Evolutionary conservation across 2,329 filamentous ascomycete genomes (phyloP).

Genomic region (Ophiocordyceps sinensis): DNA sequence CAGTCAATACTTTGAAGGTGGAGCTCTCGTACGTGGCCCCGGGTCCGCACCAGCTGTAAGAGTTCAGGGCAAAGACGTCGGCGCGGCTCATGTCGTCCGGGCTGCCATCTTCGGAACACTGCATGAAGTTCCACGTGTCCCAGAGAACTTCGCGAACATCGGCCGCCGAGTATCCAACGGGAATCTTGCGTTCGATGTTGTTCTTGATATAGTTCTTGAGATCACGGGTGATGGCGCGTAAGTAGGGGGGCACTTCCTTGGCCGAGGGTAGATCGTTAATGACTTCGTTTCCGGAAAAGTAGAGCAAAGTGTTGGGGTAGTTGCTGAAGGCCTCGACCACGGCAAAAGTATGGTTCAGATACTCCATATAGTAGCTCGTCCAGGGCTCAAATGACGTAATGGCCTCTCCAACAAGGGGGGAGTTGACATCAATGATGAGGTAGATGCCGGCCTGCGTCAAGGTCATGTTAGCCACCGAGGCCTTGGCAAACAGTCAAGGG

Average conservation of each 20-base stretch:
- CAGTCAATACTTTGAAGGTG: conserved; percentile 47
- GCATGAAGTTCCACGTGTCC: conserved; percentile 64
- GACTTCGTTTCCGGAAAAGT: conserved; percentile 70
- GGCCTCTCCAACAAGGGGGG: conserved; percentile 43
- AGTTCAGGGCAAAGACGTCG: conserved; percentile 66
- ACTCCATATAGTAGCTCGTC: conserved; percentile 43
- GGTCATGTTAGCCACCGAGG: neutral
- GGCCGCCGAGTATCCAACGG: conserved; percentile 68
- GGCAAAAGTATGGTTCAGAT: conserved; percentile 52
- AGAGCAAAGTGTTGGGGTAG: conserved; percentile 54
- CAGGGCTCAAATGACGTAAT: conserved; percentile 40
- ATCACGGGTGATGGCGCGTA: conserved; percentile 62
- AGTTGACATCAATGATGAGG: conserved; percentile 56
- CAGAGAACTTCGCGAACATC: conserved; percentile 60
- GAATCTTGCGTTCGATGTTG: conserved; percentile 51
- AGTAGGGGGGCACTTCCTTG: conserved; percentile 50
- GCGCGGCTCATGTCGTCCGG: conserved; percentile 45
- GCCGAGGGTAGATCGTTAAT: conserved; percentile 52
- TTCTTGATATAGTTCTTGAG: conserved; percentile 69
- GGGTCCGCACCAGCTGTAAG: conserved; percentile 53
- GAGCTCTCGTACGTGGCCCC: conserved; percentile 47
- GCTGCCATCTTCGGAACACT: conserved; percentile 44
- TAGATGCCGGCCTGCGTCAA: conserved; percentile 45
- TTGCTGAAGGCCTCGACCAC: conserved; percentile 52
- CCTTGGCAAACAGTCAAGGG: conserved; percentile 1